Conservation (phyloP, 306 rosid species). For the Hylodesmum podocarpum region DNA sequence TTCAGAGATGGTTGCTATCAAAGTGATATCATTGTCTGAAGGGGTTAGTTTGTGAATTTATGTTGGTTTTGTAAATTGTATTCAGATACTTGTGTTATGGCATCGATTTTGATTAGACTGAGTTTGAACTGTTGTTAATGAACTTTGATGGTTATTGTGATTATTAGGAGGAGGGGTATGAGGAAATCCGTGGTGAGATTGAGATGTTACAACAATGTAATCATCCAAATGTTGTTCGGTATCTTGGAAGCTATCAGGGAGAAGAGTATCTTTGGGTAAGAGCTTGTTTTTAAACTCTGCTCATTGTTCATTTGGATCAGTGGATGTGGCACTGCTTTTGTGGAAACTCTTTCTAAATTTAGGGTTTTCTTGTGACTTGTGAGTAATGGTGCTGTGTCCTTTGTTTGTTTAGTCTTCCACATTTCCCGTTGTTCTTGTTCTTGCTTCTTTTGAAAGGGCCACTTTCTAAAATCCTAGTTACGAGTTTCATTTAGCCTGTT, state of each 20-base stretch:
- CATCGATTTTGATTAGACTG: neutral
- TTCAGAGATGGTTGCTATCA: slow-evolving; percentile 93
- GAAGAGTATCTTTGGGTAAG: slow-evolving; percentile 99
- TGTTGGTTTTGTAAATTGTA: neutral
- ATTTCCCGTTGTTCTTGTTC: slow-evolving; percentile 15
- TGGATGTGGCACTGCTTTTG: neutral
- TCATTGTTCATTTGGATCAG: slow-evolving; percentile 7
- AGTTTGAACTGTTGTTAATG: slow-evolving; percentile 26
- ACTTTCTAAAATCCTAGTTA: neutral
- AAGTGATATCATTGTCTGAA: slow-evolving; percentile 88
- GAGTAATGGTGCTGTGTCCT: neutral
- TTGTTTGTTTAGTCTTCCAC: neutral
- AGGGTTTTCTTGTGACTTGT: neutral
- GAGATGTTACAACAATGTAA: slow-evolving; percentile 98
- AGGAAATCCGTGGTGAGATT: slow-evolving; percentile 96
- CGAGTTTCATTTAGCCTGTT: slow-evolving; percentile 22
- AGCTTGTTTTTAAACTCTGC: neutral
- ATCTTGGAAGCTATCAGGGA: slow-evolving; percentile 98
- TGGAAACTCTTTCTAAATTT: slow-evolving; percentile 15
- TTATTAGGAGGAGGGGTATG: slow-evolving; percentile 95
- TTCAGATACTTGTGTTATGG: neutral
- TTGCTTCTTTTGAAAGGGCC: neutral
- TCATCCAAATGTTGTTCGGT: slow-evolving; percentile 98
- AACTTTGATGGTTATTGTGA: slow-evolving; percentile 22
- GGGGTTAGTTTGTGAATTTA: slow-evolving; percentile 62